Base-by-base conservation (phyloP, 768 basidiomycete genomes). In the Mycena latifolia region DNA sequence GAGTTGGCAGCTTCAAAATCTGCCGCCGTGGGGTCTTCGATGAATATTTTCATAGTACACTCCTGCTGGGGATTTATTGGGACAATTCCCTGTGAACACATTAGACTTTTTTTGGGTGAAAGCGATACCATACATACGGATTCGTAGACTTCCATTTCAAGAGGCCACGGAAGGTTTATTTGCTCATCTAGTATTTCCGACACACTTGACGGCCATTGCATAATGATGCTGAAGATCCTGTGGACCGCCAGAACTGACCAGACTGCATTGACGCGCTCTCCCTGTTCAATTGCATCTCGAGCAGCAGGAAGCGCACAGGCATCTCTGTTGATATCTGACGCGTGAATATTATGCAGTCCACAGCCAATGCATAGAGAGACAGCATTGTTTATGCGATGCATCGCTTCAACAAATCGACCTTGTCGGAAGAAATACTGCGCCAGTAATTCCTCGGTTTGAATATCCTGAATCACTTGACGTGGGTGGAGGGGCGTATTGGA, bases 391-490 rank as follows among this genome's bases (percentile, higher is more conserved):
- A 72, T 67, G 25, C 45, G 66, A 63, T 73, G 69, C 66, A 73
- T 72, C 11, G 69, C 71, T 46, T 69, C 69, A 14, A 62, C 29
- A 35, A 65, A 61, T 20, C 71, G 66, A 10, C 69, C 71, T 24
- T 63, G 35, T 20, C 64, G 47, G 35, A 73, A 61, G 43, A 71
- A 73, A 50, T 66, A 73, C 33, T 69, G 66, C 11, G 69, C 70
- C 2, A 88, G 73, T n/a, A 88, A 75, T 5, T 85, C 74, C 39
- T 85, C 78, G 1, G 78, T 72, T 52, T 83, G 82, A 12, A 84
- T 71, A 33, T 78, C 69, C n/a, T 79, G 75, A 12, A 82, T 56
- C 71, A 18, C 79, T 77, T 63, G 77, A 75, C 79, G 61, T 28
- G 68, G 79, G 69, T 52, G 80, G 47, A 51, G 56, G 63, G 24